phyloP scores from a whole-genome alignment of 768 basidiomycete genomes.

The Agrocybe praecox region DNA sequence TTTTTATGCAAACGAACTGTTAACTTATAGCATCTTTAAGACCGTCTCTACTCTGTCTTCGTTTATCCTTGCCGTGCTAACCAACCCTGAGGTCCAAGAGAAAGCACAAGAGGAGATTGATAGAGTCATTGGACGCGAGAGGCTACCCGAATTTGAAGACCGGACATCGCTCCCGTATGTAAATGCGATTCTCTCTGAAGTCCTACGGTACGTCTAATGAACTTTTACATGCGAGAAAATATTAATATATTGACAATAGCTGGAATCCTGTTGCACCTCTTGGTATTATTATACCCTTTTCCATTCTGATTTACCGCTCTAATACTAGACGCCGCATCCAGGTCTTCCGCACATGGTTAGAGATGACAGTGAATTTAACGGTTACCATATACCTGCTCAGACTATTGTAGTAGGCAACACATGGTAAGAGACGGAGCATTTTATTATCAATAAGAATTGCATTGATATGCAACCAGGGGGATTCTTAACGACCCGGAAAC shows the following conservation, averaged over 20 bases:
- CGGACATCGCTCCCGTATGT: slow-evolving; percentile 19
- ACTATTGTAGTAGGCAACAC: slow-evolving; percentile 27
- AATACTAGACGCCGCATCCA: neutral
- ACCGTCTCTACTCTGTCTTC: slow-evolving; percentile 17
- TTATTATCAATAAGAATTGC: neutral
- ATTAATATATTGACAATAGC: slow-evolving; percentile 30
- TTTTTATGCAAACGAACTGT: neutral
- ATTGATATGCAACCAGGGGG: slow-evolving; percentile 32
- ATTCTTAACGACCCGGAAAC: slow-evolving; percentile 47
- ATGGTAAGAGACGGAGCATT: slow-evolving; percentile 31
- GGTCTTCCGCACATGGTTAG: slow-evolving; percentile 15
- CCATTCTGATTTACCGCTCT: neutral
- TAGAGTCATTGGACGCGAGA: slow-evolving; percentile 17
- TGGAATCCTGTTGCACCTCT: slow-evolving; percentile 7
- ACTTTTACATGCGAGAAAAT: slow-evolving; percentile 16
- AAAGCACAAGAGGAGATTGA: slow-evolving; percentile 24
- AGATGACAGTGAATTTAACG: slow-evolving; percentile 23
- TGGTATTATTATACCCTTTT: neutral
- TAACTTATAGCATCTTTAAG: neutral
- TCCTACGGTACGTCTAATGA: slow-evolving; percentile 1
- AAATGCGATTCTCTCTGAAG: slow-evolving; percentile 6
- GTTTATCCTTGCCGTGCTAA: slow-evolving; percentile 19
- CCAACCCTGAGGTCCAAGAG: slow-evolving; percentile 18
- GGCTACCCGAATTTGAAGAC: slow-evolving; percentile 20
- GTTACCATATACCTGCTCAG: slow-evolving; percentile 25